These are phyloP conservation scores for Ganoderma lingzhi DNA, from an alignment of 1,284 basidiomycete genomes.

Conservation along the genomic window DNA sequence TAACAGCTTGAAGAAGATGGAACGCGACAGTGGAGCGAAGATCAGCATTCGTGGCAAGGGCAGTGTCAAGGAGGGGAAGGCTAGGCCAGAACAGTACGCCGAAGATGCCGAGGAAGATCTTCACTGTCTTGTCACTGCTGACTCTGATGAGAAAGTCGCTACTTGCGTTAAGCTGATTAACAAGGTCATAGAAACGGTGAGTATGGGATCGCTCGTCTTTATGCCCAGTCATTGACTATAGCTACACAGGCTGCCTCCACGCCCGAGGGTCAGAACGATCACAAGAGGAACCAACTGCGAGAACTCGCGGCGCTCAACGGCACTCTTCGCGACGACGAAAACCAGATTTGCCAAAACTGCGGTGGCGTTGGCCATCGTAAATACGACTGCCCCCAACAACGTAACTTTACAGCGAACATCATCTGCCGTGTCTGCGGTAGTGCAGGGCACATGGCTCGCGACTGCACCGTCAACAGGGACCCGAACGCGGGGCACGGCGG, in stretches of 20 bases:
- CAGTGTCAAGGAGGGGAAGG: slow-evolving; percentile 98
- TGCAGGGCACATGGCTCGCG: slow-evolving; percentile 96
- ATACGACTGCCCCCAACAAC: slow-evolving; percentile 97
- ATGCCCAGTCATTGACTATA: slow-evolving; percentile 20
- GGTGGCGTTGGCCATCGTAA: slow-evolving; percentile 94
- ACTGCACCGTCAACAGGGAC: slow-evolving; percentile 89
- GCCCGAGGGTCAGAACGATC: slow-evolving; percentile 99
- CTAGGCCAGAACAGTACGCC: slow-evolving; percentile 89
- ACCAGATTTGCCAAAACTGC: slow-evolving; percentile 99
- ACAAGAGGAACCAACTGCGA: slow-evolving; percentile 98
- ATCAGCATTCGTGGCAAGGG: slow-evolving; percentile 99
- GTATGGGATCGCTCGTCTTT: slow-evolving; percentile 41
- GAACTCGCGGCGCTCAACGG: slow-evolving; percentile 98
- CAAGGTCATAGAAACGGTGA: slow-evolving; percentile 96
- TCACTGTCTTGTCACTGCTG: slow-evolving; percentile 96
- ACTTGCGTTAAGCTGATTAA: slow-evolving; percentile 96
- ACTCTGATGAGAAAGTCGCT: slow-evolving; percentile 91
- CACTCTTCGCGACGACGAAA: slow-evolving; percentile 99
- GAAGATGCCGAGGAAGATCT: slow-evolving; percentile 99
- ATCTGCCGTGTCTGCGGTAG: slow-evolving; percentile 97
- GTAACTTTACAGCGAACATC: slow-evolving; percentile 97
- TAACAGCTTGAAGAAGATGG: slow-evolving; percentile 99
- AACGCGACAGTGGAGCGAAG: slow-evolving; percentile 96
- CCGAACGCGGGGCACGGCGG: slow-evolving; percentile 56
- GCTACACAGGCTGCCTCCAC: slow-evolving; percentile 89